Conservation (phyloP, 2,329 filamentous ascomycete genomes). For the Reticulascus tulasneorum region DNA sequence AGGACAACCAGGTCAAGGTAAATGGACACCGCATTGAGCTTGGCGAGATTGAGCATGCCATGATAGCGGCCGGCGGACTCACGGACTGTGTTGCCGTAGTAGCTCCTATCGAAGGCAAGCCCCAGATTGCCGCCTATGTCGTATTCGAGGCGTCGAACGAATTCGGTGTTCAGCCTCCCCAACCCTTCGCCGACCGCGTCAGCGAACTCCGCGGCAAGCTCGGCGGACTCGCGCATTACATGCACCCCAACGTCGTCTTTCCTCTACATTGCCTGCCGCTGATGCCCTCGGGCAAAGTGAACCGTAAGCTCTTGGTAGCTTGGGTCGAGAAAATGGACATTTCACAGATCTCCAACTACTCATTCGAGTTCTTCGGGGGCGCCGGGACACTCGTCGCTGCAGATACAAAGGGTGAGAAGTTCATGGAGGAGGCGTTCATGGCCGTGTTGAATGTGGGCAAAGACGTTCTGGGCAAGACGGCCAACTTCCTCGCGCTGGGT, state of each 20-base stretch:
- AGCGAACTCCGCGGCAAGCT: constrained; percentile 10
- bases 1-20: constrained; percentile 17
- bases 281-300: constrained; percentile 21
- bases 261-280: constrained; percentile 18
- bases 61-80: constrained; percentile 8
- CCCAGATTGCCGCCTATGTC: not conserved
- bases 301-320: constrained; percentile 19
- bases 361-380: too few relatives aligned
- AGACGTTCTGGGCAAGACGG: constrained; percentile 17
- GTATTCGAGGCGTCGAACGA: not conserved
- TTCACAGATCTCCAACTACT: not conserved
- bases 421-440: too few relatives aligned
- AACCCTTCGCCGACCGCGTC: not conserved
- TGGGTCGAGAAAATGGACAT: not conserved
- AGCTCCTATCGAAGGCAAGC: not conserved
- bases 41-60: constrained; percentile 16
- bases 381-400: too few relatives aligned
- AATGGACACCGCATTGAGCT: constrained; percentile 16
- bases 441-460: too few relatives aligned
- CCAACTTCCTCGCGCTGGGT: constrained; percentile 32
- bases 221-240: constrained; percentile 19
- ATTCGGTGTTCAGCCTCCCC: not conserved
- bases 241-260: constrained; percentile 21
- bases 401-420: too few relatives aligned
- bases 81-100: not conserved